Conservation (phyloP, 2,329 filamentous ascomycete genomes). For the Diaporthe citri region DNA sequence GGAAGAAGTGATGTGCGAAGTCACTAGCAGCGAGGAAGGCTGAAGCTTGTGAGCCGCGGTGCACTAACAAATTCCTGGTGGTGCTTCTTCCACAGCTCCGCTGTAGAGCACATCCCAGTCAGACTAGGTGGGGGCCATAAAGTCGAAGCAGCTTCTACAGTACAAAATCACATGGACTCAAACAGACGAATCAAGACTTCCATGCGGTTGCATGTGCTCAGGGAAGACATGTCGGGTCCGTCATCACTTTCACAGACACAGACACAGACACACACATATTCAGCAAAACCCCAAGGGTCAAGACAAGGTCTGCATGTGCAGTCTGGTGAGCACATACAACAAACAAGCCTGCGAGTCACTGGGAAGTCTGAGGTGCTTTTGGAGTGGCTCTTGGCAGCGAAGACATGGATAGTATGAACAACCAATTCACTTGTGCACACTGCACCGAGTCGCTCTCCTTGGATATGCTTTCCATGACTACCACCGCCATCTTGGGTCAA, state of each 20-base stretch:
- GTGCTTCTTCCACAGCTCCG: not conserved
- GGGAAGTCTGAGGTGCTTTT: not conserved
- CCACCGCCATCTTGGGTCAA: not conserved
- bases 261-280: not conserved
- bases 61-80: slow-evolving; percentile 29
- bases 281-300: not conserved
- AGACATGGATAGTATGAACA: not conserved
- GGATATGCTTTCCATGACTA: not conserved
- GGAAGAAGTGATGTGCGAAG: not conserved
- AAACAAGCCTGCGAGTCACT: too few species aligned
- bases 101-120: not conserved
- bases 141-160: not conserved
- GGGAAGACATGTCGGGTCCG: not conserved
- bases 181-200: not conserved
- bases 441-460: not conserved
- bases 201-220: not conserved
- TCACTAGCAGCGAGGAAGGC: not conserved
- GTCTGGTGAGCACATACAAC: not conserved
- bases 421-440: not conserved
- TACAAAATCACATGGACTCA: not conserved
- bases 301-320: not conserved
- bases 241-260: not conserved
- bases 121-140: not conserved
- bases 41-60: slow-evolving; percentile 8
- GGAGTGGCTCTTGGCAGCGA: not conserved